Evolutionary conservation across 371 early-diverging fungal genomes (phyloP).

Genomic region (Mucor indicus): DNA sequence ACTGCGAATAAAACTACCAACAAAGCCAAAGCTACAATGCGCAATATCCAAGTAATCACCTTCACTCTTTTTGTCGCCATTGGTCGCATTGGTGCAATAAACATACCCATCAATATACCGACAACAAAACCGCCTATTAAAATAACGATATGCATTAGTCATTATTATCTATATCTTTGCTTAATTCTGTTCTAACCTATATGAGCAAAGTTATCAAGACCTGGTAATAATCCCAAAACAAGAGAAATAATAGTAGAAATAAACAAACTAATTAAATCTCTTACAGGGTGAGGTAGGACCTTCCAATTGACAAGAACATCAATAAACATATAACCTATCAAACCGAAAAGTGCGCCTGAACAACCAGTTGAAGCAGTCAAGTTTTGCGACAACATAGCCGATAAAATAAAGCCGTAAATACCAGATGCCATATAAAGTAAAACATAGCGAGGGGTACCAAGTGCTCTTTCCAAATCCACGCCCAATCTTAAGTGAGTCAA

Average conservation of each 20-base stretch:
- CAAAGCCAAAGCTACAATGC: slow-evolving; percentile 34
- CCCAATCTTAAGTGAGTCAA: slow-evolving; percentile 70
- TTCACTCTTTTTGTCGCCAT: slow-evolving; percentile 34
- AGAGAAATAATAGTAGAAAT: slow-evolving; percentile 63
- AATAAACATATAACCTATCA: slow-evolving; percentile 77
- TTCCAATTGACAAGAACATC: slow-evolving; percentile 84
- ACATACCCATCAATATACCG: slow-evolving; percentile 51
- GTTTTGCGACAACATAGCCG: slow-evolving; percentile 61
- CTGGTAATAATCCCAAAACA: slow-evolving; percentile 69
- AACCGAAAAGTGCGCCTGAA: slow-evolving; percentile 81
- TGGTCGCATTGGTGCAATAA: slow-evolving; percentile 44
- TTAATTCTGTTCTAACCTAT: slow-evolving; percentile 58
- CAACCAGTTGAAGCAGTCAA: slow-evolving; percentile 70
- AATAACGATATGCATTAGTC: slow-evolving; percentile 68
- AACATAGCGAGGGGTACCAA: slow-evolving; percentile 73
- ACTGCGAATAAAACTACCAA: slow-evolving; percentile 40
- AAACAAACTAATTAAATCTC: slow-evolving; percentile 68
- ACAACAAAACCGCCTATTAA: slow-evolving; percentile 58
- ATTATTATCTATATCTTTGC: no score
- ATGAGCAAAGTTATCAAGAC: slow-evolving; percentile 80
- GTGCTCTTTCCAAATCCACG: slow-evolving; percentile 70
- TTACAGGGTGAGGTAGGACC: slow-evolving; percentile 59
- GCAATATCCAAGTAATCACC: slow-evolving; percentile 35
- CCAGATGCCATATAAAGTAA: slow-evolving; percentile 76
- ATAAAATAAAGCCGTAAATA: slow-evolving; percentile 81